Evolutionary conservation across 208 protist genomes (phyloP).

Genomic region (Wallacemonas rigidus): DNA sequence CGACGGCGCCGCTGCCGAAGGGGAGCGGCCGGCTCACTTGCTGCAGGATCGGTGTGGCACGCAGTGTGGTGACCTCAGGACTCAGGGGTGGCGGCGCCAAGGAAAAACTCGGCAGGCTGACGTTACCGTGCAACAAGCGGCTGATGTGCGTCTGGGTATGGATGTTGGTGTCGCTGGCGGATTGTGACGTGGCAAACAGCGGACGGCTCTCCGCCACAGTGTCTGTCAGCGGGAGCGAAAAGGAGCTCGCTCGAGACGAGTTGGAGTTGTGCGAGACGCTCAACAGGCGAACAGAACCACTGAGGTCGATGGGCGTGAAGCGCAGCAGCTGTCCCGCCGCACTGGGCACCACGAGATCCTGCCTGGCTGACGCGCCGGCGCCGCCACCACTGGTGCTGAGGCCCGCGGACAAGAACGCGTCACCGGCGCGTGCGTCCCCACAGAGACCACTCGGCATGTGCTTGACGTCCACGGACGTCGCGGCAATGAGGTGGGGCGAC

Average conservation of each 20-base stretch:
- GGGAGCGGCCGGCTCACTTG: too few species aligned
- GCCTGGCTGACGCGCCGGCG: background rate
- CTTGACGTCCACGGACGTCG: too few species aligned
- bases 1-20: too few species aligned
- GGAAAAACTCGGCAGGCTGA: too few species aligned
- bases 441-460: too few species aligned
- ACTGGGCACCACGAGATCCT: background rate
- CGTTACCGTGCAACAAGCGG: too few species aligned
- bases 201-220: background rate
- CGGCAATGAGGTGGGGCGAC: too few species aligned
- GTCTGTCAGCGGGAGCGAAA: background rate
- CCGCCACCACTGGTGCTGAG: background rate
- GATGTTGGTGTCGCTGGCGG: background rate
- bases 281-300: slow-evolving; percentile 8
- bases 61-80: too few species aligned
- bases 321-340: slow-evolving; percentile 9
- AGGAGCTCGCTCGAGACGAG: background rate
- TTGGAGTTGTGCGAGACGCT: slow-evolving; percentile 6
- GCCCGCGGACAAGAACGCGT: background rate
- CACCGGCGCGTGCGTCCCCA: too few species aligned
- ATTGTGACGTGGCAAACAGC: background rate
- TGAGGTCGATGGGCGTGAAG: slow-evolving; percentile 9
- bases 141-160: too few species aligned
- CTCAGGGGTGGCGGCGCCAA: too few species aligned
- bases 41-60: too few species aligned